Evolutionary conservation across 345 rosid genomes (phyloP), one percentile per base, ranked within the genome.

Genomic region (Populus pruinosa): DNA sequence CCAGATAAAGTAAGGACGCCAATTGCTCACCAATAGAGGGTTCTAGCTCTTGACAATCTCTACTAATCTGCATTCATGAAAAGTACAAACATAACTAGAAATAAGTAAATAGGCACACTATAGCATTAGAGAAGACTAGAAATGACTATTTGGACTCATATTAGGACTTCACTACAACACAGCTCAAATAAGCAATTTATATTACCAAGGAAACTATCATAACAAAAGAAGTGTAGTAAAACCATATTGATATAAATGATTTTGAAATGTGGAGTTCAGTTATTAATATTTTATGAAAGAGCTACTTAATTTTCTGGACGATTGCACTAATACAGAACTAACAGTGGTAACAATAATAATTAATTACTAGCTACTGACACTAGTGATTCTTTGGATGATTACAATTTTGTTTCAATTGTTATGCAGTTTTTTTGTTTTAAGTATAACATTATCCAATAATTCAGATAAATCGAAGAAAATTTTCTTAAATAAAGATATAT

Each of bases 11-110:
- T 83, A 96, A 87, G 74, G 93, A 89, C 59, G 97, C 99, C 89
- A 96, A 87, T 87, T 92, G 90, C 89, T 89, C 99, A 44, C 99
- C 99, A 78, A 96, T 43, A 41, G 97, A 92, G 66, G 92, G 89
- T 85, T 96, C 99, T 79, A 96, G 86, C 88, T 94, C 99, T 81
- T 92, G 99, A 84, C 99, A 96, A 76, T 96, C 99, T 89, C 99
- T 94, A 83, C 99, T 96, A 79, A 96, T 96, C 99, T 93, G 87
- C 86, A 80, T 71, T 56, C 35, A 62, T 44, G 74, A 67, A 73
- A 76, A 78, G 73, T 35, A 80, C 43, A 80, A 76, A 70, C 79
- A 72, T 43, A 71, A 80, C 71, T 53, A 27, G 50, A 44, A 78
- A 78, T 44, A 31, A 17, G 67, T 6, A 25, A 17, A 50, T 6